These are phyloP conservation scores for Taphrina communis DNA, from an alignment of 1,139 yeast species.

Conservation along the genomic window DNA sequence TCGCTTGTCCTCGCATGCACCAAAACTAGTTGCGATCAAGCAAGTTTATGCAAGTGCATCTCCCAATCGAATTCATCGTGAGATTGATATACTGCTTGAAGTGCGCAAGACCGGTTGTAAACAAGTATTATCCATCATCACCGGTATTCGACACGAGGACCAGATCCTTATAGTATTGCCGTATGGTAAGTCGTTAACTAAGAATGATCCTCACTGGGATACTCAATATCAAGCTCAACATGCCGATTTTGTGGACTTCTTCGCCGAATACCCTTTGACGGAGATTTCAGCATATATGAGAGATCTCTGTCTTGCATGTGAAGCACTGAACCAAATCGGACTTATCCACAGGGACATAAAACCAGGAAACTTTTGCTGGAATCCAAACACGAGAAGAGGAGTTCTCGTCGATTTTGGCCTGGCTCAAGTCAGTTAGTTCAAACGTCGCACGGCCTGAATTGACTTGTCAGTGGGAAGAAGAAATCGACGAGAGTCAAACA, in stretches of 20 bases:
- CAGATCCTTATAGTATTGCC: slow-evolving; percentile 42
- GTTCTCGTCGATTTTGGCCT: slow-evolving; percentile 88
- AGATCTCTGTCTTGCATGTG: slow-evolving; percentile 75
- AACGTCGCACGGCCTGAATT: slow-evolving; percentile 44
- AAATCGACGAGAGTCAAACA: slow-evolving; percentile 23
- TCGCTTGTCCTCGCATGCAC: slow-evolving; percentile 6
- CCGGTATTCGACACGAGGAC: slow-evolving; percentile 40
- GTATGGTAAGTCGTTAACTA: slow-evolving; percentile 12
- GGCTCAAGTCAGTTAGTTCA: slow-evolving; percentile 63
- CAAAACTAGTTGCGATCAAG: slow-evolving; percentile 42
- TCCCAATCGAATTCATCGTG: slow-evolving; percentile 37
- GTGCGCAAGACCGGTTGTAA: slow-evolving; percentile 36
- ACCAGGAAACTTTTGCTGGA: slow-evolving; percentile 77
- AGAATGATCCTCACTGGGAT: not conserved
- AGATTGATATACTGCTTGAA: slow-evolving; percentile 39
- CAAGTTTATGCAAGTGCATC: slow-evolving; percentile 42
- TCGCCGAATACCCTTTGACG: slow-evolving; percentile 31
- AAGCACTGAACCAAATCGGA: slow-evolving; percentile 72
- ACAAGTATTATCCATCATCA: slow-evolving; percentile 37
- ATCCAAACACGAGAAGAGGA: slow-evolving; percentile 74
- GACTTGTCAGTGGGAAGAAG: slow-evolving; percentile 44
- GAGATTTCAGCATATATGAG: slow-evolving; percentile 40
- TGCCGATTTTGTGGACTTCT: slow-evolving; percentile 43
- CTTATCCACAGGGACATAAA: slow-evolving; percentile 87
- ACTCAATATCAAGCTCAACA: slow-evolving; percentile 26